Base-by-base conservation (phyloP, 106 monocot genomes). In the Narthecium ossifragum region DNA sequence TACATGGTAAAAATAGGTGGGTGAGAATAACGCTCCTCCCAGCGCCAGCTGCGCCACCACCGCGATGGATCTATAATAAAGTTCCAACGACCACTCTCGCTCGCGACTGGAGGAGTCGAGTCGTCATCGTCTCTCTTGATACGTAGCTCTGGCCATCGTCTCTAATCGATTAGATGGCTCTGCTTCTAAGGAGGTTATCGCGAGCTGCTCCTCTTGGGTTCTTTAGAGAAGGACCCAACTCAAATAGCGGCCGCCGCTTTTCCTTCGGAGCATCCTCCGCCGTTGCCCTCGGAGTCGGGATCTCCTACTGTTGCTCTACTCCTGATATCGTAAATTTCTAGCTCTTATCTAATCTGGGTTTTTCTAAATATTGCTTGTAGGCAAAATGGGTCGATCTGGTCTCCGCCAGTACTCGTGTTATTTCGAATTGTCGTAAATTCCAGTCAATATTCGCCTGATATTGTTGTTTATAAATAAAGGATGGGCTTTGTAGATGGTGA, bases 261-360 rank as follows among this genome's bases (percentile, higher is more conserved):
- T 71, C 80, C 12, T 39, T 74, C 26, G 77, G 73, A 2, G 68
- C 83, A 3, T 67, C 65, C 32, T 76, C 80, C 22, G 73, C 74
- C 47, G 29, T 80, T 36, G 70, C 83, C n/a, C 57, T 75, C 13
- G 88, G 84, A 25, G 31, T 69, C 40, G 84, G 68, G 4, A n/a
- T 76, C 53, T 78, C 58, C 56, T 80, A 34, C 40, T 63, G 20
- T 66, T 76, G 37, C 33, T 74, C 77, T 23, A 61, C 84, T 26
- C 68, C 61, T 10, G 31, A 32, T 58, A 50, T 66, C 18, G 84
- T 78, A 69, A 48, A n/a, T 39, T 10, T 26, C 10, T 15, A 22
- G 30, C 31, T 10, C 31, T 14, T 17, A 18, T 36, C 52, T 39
- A 26, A 26, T 63, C 63, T 51, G 31, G 23, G 20, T 32, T 63